phyloP scores from a whole-genome alignment of 2,329 filamentous ascomycete genomes.

The Tolypocladium endophyticum region DNA sequence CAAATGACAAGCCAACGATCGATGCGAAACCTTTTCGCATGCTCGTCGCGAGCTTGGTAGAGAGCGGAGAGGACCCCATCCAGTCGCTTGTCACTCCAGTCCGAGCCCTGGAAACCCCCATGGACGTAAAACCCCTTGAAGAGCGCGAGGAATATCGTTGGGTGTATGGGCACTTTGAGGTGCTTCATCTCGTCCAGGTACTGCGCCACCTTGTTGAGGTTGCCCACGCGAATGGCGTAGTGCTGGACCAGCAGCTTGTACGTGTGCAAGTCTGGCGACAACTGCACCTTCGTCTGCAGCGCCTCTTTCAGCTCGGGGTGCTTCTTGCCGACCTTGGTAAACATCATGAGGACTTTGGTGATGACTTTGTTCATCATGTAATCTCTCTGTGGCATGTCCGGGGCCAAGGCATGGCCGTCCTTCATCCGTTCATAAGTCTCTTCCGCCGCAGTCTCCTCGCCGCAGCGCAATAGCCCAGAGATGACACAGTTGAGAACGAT shows the following conservation, averaged over 20 bases:
- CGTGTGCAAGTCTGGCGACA: slow-evolving; percentile 67
- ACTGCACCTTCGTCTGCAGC: slow-evolving; percentile 51
- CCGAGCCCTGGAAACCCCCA: slow-evolving; percentile 50
- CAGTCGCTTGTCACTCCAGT: slow-evolving; percentile 65
- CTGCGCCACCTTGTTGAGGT: slow-evolving; percentile 59
- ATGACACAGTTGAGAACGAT: slow-evolving; percentile 81
- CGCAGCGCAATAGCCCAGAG: slow-evolving; percentile 61
- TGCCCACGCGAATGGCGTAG: slow-evolving; percentile 56
- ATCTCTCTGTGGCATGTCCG: slow-evolving; percentile 30
- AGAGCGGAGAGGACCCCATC: slow-evolving; percentile 58
- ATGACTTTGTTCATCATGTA: slow-evolving; percentile 38
- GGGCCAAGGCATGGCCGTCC: slow-evolving; percentile 33
- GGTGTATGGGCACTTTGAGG: slow-evolving; percentile 58
- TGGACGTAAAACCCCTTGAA: slow-evolving; percentile 74
- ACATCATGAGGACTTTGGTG: slow-evolving; percentile 46
- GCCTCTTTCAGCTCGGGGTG: slow-evolving; percentile 41
- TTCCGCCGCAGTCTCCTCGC: slow-evolving; percentile 67
- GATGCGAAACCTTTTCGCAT: slow-evolving; percentile 36
- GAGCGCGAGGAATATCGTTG: slow-evolving; percentile 67
- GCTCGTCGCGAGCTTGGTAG: slow-evolving; percentile 39
- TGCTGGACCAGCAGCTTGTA: slow-evolving; percentile 73
- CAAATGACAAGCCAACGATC: slow-evolving; percentile 52
- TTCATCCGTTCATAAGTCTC: slow-evolving; percentile 82
- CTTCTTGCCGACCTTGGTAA: slow-evolving; percentile 41
- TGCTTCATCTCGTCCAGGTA: slow-evolving; percentile 73